Percentiles rank a stretch among this genome's conserved stretches.
These are phyloP conservation scores for Phialocephala subalpina DNA, from an alignment of 2,329 filamentous ascomycete genomes.

Conservation along the genomic window DNA sequence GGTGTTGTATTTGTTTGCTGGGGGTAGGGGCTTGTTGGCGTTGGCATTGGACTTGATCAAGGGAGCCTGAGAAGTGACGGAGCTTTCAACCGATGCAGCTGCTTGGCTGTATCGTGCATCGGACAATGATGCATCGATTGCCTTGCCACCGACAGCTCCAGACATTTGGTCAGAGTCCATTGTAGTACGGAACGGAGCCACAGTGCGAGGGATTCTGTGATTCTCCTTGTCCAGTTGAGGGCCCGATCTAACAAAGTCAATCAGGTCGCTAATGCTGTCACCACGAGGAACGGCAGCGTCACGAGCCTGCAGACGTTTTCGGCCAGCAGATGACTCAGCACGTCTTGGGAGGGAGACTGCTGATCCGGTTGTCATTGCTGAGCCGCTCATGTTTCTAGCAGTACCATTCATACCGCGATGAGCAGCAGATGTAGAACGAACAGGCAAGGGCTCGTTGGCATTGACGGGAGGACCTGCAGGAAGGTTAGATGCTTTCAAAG, in stretches of 20 bases:
- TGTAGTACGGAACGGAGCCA: constrained; percentile 84
- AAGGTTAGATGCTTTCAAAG: not conserved
- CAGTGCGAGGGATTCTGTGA: constrained; percentile 80
- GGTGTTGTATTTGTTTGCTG: constrained; percentile 26
- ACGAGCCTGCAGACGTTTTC: constrained; percentile 72
- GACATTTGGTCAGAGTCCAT: constrained; percentile 85
- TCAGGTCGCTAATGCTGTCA: constrained; percentile 83
- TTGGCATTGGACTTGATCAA: constrained; percentile 59
- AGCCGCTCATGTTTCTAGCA: constrained; percentile 38
- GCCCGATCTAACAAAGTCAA: constrained; percentile 93
- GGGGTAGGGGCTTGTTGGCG: constrained; percentile 44
- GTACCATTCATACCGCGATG: constrained; percentile 42
- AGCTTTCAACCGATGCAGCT: constrained; percentile 48
- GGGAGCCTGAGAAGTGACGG: constrained; percentile 76
- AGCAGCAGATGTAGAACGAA: constrained; percentile 40
- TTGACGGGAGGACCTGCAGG: constrained; percentile 63
- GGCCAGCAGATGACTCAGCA: constrained; percentile 48
- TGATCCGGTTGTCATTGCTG: constrained; percentile 28
- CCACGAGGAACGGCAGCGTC: constrained; percentile 69
- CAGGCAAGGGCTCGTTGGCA: constrained; percentile 36
- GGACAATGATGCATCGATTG: constrained; percentile 64
- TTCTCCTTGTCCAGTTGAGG: constrained; percentile 63
- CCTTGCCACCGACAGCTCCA: constrained; percentile 60
- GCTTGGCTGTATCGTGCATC: constrained; percentile 60
- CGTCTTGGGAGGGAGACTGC: constrained; percentile 35